Conservation (phyloP, 768 basidiomycete genomes). For the Mycena olivaceomarginata region DNA sequence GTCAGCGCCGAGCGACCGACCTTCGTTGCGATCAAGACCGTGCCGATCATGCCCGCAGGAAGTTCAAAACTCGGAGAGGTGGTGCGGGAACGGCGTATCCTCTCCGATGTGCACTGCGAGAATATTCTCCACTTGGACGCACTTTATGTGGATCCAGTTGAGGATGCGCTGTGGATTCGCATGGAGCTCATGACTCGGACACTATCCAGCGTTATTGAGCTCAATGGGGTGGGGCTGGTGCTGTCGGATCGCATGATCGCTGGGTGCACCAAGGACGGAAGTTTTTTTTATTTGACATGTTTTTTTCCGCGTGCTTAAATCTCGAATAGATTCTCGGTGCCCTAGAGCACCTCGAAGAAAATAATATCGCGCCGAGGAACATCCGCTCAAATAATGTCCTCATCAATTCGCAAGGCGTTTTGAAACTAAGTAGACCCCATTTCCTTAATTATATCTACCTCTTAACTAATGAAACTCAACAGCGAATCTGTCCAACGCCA, state of each 20-base stretch:
- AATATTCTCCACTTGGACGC: slow-evolving; percentile 67
- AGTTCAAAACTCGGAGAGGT: slow-evolving; percentile 65
- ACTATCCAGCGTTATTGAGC: slow-evolving; percentile 71
- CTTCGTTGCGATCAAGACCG: slow-evolving; percentile 73
- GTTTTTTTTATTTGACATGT: slow-evolving; percentile 43
- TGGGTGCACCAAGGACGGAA: slow-evolving; percentile 69
- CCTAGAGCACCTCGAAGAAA: slow-evolving; percentile 64
- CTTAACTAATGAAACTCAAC: neutral
- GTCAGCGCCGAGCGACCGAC: slow-evolving; percentile 22
- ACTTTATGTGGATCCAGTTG: slow-evolving; percentile 63
- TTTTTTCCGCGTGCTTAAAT: neutral
- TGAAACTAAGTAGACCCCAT: slow-evolving; percentile 67
- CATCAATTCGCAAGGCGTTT: slow-evolving; percentile 64
- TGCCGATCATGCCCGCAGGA: slow-evolving; percentile 59
- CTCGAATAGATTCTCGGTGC: slow-evolving; percentile 63
- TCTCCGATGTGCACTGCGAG: slow-evolving; percentile 60
- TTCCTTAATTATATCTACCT: slow-evolving; percentile 7
- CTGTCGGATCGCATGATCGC: slow-evolving; percentile 68
- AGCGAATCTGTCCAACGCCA: slow-evolving; percentile 35
- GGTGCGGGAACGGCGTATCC: slow-evolving; percentile 63
- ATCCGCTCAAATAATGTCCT: slow-evolving; percentile 75
- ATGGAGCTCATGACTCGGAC: slow-evolving; percentile 81
- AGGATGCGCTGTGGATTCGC: slow-evolving; percentile 70
- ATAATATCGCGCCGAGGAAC: slow-evolving; percentile 72
- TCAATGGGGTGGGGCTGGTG: slow-evolving; percentile 64